Evolutionary conservation across 805 yeast genomes (phyloP), one percentile per base, ranked within the genome.

Genomic region (Yamadazyma ubonensis): DNA sequence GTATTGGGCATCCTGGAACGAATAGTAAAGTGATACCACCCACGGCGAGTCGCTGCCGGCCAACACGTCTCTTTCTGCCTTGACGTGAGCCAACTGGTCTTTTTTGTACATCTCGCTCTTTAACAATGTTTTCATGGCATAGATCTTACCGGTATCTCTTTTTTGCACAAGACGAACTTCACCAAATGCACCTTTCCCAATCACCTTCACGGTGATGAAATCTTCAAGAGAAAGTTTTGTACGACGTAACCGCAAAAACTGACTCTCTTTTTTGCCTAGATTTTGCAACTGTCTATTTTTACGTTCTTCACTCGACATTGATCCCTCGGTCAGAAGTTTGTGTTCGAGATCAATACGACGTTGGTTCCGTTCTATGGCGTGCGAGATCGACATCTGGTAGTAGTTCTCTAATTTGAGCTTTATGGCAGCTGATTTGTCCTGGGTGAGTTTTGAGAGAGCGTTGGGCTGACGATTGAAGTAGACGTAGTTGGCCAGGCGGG

Each of bases 151-250:
- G 1, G 93, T 84, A 62, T 93, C 99, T 38, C 71, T 74, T 70
- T 90, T 91, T 57, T 93, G 97, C 10, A 93, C 98, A 39, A 93
- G 70, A 46, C 97, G 76, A 25, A 93, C 99, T 57, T 89, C 97
- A 46, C 99, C 99, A 67, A 93, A 93, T 0, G 99, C 96, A 48
- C 99, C 99, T 60, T 93, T 93, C 36, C 99, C 99, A 78, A 73
- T 78, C 25, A 85, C 96, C 63, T 88, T 88, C 39, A 89, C 95
- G 1, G 96, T 89, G 43, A 72, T 77, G 64, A 89, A 86, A 64
- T 89, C 97, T 29, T 84, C 93, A 30, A 88, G 68, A 1, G 88
- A 76, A 39, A 89, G 70, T 55, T 89, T 77, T 0, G 96, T 89
- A 59, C 97, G 77, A 50, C 96, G 70, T 40, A 89, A 72, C 46